Base-by-base conservation (phyloP, 345 rosid species). In the Crucihimalaya himalaica region DNA sequence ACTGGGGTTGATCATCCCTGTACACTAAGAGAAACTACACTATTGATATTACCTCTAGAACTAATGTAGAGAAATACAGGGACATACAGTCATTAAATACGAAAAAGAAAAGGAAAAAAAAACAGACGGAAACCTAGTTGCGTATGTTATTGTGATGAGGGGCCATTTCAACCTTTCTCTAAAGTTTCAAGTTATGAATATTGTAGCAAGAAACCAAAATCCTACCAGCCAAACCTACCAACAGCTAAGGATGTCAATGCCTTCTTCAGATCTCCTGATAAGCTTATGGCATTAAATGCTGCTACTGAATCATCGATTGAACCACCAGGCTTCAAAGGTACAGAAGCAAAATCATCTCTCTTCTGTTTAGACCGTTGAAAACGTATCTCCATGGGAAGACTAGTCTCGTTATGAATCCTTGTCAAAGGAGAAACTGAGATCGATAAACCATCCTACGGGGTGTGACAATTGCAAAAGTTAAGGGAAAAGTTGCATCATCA, bases 261-360 rank as follows among this genome's bases (percentile, higher is more conserved):
- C 83, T 86, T 89, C 82, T 88, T 93, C 73, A 76, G 34, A 68
- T 85, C 92, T 73, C 97, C 98, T 58, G 89, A 83, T 71, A 83
- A 79, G 79, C 61, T 82, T 68, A 87, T 76, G 58, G 98, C 96
- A 82, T 87, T 93, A 82, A 89, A 84, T 42, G 84, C 78, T 46
- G 92, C 93, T 72, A 84, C 82, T 73, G 96, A 88, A 77, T 93
- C 97, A 86, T 93, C 98, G 80, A 90, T 64, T 35, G 84, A 82
- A 73, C 86, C 93, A 62, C 97, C 96, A 42, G 83, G 84, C 82
- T 89, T 86, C 70, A 93, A 81, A 59, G 81, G 68, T 73, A 86
- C 78, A 66, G 78, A 80, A 29, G 87, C 93, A 83, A 78, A 85
- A 29, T 74, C 86, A 80, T 83, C 85, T 68, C 72, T 83, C 74